Base-by-base conservation (phyloP, 2,329 filamentous ascomycete genomes). In the Penicillium paneum region DNA sequence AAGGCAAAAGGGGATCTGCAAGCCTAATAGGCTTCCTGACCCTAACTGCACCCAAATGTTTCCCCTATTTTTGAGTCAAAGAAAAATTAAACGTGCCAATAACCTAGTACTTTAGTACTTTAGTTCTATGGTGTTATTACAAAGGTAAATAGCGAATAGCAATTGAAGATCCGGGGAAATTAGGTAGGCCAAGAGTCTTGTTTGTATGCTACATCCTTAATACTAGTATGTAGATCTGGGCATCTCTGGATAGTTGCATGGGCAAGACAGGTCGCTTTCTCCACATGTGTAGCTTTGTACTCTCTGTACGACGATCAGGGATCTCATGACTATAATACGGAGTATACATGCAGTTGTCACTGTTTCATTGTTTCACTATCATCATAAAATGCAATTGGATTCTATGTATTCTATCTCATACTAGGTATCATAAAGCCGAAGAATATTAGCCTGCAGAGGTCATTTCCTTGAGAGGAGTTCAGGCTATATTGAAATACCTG, bases 81-180 rank as follows among this genome's bases (percentile, higher is more conserved):
- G 12, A 4, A 35, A 44, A 34, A 28, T 2, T 15, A 7, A 21
- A 15, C 13, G 1, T 8, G 39, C 31, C 17, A 15, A 32, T 50
- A 17, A 49, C 28, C 31, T 17, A 31, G 19, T 41, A 24, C 7
- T 40, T 40, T 11, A n/a, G 12, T 11, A 15, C 19, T 26, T 26
- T 26, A 26, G 21, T 38, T 21, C 36, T 40, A 8, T 24, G 8
- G 12, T 15, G 3, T 31, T 3, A 28, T 28, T 12, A 29, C 29
- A 17, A 19, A 29, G 8, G 3, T 17, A 21, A 15, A 31, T 17
- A 8, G 5, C 34, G 29, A 48, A 26, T 21, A 36, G 54, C 52
- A 52, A 56, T 55, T 49, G 60, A 54, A 56, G 55, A 62, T 62
- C 57, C 51, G 59, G 59, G 59, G 57, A 56, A 58, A 47, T 26